Percentiles rank a stretch among this genome's conserved stretches.
Conservation (phyloP, 208 protist species). For the Spironucleus salmonicida region DNA sequence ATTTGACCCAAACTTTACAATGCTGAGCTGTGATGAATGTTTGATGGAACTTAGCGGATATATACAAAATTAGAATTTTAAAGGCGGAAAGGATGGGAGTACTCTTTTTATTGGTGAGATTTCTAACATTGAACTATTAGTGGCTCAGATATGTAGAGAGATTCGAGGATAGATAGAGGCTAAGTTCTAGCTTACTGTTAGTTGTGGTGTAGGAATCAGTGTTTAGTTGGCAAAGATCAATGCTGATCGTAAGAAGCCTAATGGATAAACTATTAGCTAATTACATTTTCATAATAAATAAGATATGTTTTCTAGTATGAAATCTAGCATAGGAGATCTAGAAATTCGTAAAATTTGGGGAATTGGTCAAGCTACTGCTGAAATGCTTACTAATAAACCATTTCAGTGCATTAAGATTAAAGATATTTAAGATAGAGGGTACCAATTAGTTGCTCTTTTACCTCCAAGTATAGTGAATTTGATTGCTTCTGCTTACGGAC, state of each 20-base stretch:
- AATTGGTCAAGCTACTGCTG: slow-evolving; percentile 5
- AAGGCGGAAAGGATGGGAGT: not conserved
- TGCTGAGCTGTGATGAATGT: not conserved
- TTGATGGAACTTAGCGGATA: not conserved
- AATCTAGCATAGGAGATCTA: not conserved
- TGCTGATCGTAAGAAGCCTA: not conserved
- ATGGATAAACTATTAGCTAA: not conserved
- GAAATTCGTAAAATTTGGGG: slow-evolving; percentile 19
- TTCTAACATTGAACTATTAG: not conserved
- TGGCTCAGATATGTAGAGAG: not conserved
- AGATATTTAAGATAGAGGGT: not conserved
- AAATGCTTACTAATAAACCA: not conserved
- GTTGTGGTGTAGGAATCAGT: not conserved
- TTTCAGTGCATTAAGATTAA: not conserved
- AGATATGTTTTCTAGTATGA: not conserved
- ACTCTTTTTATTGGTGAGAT: not conserved
- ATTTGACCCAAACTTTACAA: slow-evolving; percentile 8
- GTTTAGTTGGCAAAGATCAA: not conserved
- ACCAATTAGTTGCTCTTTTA: not conserved
- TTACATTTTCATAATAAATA: not conserved
- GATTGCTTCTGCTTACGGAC: not conserved
- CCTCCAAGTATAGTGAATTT: not conserved
- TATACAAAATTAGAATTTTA: not conserved
- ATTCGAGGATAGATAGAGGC: not conserved
- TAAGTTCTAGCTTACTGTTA: not conserved